These are phyloP conservation scores for Boletus tomentosulus DNA, from an alignment of 768 basidiomycete genomes.

Conservation along the genomic window DNA sequence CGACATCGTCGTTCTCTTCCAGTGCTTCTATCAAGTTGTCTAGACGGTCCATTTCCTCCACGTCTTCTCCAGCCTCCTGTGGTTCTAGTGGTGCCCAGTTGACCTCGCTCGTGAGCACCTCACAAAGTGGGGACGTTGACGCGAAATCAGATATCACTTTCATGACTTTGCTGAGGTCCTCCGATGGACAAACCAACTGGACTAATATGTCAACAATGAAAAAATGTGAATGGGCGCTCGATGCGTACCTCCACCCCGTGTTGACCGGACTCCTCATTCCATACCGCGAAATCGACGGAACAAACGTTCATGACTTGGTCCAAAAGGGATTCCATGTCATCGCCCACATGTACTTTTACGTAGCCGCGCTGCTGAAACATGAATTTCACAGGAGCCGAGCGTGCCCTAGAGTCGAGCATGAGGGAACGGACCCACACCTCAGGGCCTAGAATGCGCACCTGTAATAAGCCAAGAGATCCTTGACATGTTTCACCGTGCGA, in stretches of 20 bases:
- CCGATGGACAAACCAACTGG: conserved; percentile 46
- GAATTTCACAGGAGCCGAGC: conserved; percentile 58
- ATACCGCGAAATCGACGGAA: conserved; percentile 44
- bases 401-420: conserved; percentile 41
- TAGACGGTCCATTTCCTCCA: conserved; percentile 33
- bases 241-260: conserved; percentile 32
- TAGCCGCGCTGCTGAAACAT: conserved; percentile 58
- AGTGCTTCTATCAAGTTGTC: conserved; percentile 46
- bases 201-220: background rate
- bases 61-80: conserved; percentile 35
- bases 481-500: conserved; percentile 55
- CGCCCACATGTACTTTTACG: conserved; percentile 42
- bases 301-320: conserved; percentile 39
- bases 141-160: conserved; percentile 27
- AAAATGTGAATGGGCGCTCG: background rate
- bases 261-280: conserved; percentile 30
- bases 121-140: conserved; percentile 27
- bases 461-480: conserved; percentile 46
- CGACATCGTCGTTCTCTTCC: conserved; percentile 55
- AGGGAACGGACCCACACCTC: background rate
- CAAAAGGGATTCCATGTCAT: conserved; percentile 34
- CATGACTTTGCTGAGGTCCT: conserved; percentile 37
- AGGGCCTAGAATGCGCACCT: conserved; percentile 34
- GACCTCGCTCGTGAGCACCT: conserved; percentile 47
- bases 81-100: conserved; percentile 51